These are phyloP conservation scores for Mycosphaerella arachidis DNA, from an alignment of 2,329 filamentous ascomycete genomes.

Conservation along the genomic window DNA sequence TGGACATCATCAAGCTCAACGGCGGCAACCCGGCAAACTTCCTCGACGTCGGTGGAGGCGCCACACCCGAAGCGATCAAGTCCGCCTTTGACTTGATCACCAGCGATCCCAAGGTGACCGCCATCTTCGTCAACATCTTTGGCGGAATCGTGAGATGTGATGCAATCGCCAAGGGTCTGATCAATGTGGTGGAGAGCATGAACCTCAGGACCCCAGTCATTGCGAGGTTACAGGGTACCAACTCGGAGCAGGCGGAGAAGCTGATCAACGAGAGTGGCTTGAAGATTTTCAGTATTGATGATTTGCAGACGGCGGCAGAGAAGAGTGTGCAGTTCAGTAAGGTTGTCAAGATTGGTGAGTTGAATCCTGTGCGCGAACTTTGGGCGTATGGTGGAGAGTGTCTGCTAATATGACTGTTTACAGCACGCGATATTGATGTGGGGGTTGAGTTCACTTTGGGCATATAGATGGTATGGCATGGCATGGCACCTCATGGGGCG, in stretches of 20 bases:
- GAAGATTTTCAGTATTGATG: conserved; percentile 99
- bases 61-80: conserved; percentile 92
- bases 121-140: conserved; percentile 99
- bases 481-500: neutral
- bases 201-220: conserved; percentile 96
- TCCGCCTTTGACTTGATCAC: conserved; percentile 98
- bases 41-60: conserved; percentile 96
- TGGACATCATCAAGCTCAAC: conserved; percentile 99
- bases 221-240: conserved; percentile 94
- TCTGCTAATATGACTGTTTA: conserved; percentile 22
- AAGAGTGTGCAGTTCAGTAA: conserved; percentile 98
- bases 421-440: conserved; percentile 92
- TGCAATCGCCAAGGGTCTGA: conserved; percentile 91
- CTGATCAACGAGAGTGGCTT: conserved; percentile 93
- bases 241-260: conserved; percentile 91
- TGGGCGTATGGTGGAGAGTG: conserved; percentile 4
- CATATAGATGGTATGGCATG: conserved; percentile 60
- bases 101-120: conserved; percentile 94
- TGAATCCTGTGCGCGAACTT: neutral
- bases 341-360: conserved; percentile 94
- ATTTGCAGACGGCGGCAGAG: conserved; percentile 94
- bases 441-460: conserved; percentile 92
- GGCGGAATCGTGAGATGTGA: conserved; percentile 97
- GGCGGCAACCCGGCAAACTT: conserved; percentile 96
- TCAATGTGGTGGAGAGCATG: conserved; percentile 90